Base-by-base conservation (phyloP, 2,329 filamentous ascomycete genomes). In the Bipolaris zeicola region DNA sequence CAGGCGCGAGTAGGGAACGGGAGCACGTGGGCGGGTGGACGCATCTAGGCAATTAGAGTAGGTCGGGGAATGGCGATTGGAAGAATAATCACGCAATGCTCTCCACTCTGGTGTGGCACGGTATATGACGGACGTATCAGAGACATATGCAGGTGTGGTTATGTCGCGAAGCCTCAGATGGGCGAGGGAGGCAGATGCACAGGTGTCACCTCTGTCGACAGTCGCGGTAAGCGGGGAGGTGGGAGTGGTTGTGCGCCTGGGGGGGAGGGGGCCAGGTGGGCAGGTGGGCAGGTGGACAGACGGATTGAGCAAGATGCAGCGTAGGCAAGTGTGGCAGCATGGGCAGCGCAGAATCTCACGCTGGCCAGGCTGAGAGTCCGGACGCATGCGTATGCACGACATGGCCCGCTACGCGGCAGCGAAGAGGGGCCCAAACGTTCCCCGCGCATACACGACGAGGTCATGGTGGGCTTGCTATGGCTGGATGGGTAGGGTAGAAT, bases 351-450 rank as follows among this genome's bases (percentile, higher is more conserved):
- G 22, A n/a, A 44, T 53, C 37, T 53, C 24, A 38, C 43, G 26
- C 26, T 28, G 20, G 54, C 38, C 44, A 48, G 54, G 50, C 54
- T 49, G 49, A 53, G 43, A 31, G 47, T 44, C 47, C 13, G 34
- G 16, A 16, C 16, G 26, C 49, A 52, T 43, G 53, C 36, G 36
- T 37, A 56, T 57, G 54, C 54, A 45, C 50, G 44, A 57, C 49
- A 57, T 57, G 36, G 49, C 43, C 48, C 37, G 53, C 42, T 56
- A 42, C 18, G 42, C 36, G 52, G 31, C 22, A 52, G 49, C 26
- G 53, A 49, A 37, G 42, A 52, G 37, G 33, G 36, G 36, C 16
- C 22, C 22, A n/a, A 34, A 43, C 20, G 49, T 41, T 34, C 48
- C 34, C 34, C 45, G 14, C 31, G 42, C 38, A 44, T 31, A 16